phyloP scores from a whole-genome alignment of 352 stramenopile species.

The Globisporangium canariense region DNA sequence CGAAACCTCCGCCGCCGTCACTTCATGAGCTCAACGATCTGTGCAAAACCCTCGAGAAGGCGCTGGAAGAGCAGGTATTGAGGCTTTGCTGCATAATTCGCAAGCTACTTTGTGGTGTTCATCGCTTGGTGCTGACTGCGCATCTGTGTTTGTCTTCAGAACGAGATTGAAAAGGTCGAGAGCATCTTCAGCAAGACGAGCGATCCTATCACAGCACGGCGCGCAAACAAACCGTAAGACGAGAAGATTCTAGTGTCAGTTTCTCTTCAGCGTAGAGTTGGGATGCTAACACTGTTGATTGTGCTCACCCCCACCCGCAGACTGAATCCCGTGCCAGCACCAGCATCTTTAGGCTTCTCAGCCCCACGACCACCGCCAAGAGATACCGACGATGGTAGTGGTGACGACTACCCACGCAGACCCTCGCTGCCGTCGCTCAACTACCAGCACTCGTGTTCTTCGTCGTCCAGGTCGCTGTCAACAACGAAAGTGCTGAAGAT shows the following conservation, averaged over 20 bases:
- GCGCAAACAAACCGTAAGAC: constrained; percentile 24
- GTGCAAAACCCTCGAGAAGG: constrained; percentile 52
- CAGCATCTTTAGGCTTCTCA: neutral
- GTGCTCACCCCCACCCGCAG: neutral
- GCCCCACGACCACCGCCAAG: neutral
- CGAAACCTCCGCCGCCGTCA: constrained; percentile 37
- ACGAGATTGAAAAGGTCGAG: constrained; percentile 33
- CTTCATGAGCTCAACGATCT: constrained; percentile 66
- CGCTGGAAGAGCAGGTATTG: constrained; percentile 52
- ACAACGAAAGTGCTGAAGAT: constrained; percentile 62
- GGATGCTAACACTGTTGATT: neutral
- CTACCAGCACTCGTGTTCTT: constrained; percentile 4
- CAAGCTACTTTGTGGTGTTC: neutral
- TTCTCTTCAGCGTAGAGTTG: neutral
- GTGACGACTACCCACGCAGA: neutral
- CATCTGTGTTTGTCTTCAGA: constrained; percentile 17
- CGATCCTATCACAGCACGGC: constrained; percentile 18
- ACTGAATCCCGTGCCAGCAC: constrained; percentile 5
- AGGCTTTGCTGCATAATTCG: neutral
- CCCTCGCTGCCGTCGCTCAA: constrained; percentile 9
- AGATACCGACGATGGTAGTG: neutral
- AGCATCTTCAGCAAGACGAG: constrained; percentile 36
- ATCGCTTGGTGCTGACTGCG: neutral
- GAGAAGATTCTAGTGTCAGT: too few relatives aligned
- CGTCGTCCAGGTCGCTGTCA: constrained; percentile 9